phyloP scores from a whole-genome alignment of 2,329 filamentous ascomycete species.

The Trichoderma simmonsii region DNA sequence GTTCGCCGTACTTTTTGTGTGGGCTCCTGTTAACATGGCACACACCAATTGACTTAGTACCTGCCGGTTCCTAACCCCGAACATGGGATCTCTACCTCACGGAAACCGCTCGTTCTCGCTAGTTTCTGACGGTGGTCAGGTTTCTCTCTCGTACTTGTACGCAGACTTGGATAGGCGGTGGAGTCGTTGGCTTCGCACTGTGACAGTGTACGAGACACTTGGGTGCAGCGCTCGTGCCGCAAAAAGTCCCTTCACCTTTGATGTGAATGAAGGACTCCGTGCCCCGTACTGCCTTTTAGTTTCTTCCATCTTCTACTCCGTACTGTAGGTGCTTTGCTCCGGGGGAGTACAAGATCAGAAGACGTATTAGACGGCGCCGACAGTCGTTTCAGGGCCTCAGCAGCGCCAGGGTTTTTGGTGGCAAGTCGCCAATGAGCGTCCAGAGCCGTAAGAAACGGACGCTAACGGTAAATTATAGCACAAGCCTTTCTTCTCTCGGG shows the following conservation, averaged over 20 bases:
- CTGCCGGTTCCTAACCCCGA: neutral
- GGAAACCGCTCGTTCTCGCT: neutral
- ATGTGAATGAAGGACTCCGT: neutral
- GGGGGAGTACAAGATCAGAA: neutral
- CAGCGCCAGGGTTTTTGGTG: neutral
- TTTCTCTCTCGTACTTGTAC: neutral
- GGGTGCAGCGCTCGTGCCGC: neutral
- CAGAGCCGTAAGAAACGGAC: slow-evolving; percentile 14
- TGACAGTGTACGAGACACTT: neutral
- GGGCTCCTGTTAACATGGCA: neutral
- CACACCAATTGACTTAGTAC: neutral
- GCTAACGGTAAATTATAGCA: slow-evolving; percentile 16
- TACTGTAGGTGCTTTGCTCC: neutral
- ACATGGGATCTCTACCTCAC: neutral
- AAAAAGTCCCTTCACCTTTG: neutral
- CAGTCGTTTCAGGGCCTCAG: slow-evolving; percentile 6
- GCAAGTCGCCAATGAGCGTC: slow-evolving; percentile 4
- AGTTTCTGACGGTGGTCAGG: neutral
- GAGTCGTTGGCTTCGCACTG: neutral
- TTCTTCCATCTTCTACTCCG: neutral
- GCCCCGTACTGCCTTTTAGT: neutral
- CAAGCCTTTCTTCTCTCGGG: neutral
- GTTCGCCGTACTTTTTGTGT: neutral
- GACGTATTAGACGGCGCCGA: slow-evolving; percentile 10
- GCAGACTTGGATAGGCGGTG: neutral